Percentiles rank a stretch among this genome's conserved stretches.
These are phyloP conservation scores for Epicoccum sorghinum DNA, from an alignment of 2,329 filamentous ascomycete genomes.

Conservation along the genomic window DNA sequence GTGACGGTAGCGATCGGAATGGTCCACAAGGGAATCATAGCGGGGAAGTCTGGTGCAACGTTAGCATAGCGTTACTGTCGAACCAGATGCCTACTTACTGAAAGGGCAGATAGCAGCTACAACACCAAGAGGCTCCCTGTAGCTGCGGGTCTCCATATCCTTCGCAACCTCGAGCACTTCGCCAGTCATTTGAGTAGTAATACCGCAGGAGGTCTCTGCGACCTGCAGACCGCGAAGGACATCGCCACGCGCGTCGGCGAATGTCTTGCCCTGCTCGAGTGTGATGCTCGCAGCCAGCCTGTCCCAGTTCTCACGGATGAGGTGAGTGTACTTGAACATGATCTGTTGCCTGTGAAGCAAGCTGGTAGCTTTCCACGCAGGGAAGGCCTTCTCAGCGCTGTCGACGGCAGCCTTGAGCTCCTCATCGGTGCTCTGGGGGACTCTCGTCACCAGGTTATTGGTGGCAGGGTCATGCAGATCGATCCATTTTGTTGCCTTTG, in stretches of 20 bases:
- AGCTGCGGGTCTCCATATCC: constrained; percentile 87
- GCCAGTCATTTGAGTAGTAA: constrained; percentile 81
- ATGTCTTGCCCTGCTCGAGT: constrained; percentile 87
- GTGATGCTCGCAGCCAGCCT: constrained; percentile 83
- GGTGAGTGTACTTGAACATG: constrained; percentile 83
- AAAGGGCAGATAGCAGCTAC: constrained; percentile 87
- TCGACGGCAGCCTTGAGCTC: constrained; percentile 78
- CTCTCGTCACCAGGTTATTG: constrained; percentile 82
- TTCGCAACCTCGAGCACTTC: constrained; percentile 85
- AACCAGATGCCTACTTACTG: constrained; percentile 59
- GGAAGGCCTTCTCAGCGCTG: constrained; percentile 77
- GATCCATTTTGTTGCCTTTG: constrained; percentile 73
- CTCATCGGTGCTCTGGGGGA: constrained; percentile 79
- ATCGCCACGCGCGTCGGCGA: constrained; percentile 81
- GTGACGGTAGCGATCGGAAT: constrained; percentile 85
- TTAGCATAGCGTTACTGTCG: constrained; percentile 26
- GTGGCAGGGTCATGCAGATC: constrained; percentile 83
- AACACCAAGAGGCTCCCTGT: constrained; percentile 80
- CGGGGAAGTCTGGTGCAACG: constrained; percentile 72
- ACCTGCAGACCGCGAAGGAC: constrained; percentile 84
- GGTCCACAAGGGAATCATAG: constrained; percentile 92
- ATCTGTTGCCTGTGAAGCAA: constrained; percentile 78
- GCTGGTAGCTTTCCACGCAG: constrained; percentile 73
- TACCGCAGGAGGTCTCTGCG: constrained; percentile 80
- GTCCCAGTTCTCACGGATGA: constrained; percentile 87